Evolutionary conservation across 176 grass and related monocot species (phyloP).

Genomic region (Eleusine coracana): DNA sequence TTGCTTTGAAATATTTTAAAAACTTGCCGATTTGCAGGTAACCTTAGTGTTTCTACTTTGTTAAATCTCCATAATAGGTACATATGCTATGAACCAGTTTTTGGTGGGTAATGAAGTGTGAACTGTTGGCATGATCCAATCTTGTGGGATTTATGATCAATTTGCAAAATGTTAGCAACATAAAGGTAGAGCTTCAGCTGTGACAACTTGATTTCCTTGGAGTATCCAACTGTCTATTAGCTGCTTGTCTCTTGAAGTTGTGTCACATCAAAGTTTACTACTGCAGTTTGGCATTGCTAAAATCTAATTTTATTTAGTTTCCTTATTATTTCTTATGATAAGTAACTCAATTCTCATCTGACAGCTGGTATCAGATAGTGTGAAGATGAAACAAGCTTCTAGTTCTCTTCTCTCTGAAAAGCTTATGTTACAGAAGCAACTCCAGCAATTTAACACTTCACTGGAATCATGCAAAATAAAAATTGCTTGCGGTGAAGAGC

Average conservation of each 20-base stretch:
- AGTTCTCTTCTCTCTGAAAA: constrained; percentile 88
- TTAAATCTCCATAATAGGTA: not conserved
- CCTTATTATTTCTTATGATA: not conserved
- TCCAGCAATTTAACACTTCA: constrained; percentile 72
- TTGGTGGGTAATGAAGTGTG: constrained; percentile 6
- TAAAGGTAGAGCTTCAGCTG: constrained; percentile 6
- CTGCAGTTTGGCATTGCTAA: constrained; percentile 15
- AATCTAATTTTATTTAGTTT: constrained; percentile 1
- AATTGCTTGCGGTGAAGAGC: constrained; percentile 71
- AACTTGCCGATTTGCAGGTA: not conserved
- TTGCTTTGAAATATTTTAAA: not conserved
- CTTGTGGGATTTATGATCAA: not conserved
- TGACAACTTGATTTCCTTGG: not conserved
- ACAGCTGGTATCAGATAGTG: constrained; percentile 95
- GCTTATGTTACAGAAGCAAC: constrained; percentile 78
- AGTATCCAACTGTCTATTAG: not conserved
- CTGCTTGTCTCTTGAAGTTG: constrained; percentile 4
- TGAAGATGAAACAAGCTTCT: constrained; percentile 91
- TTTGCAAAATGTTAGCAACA: not conserved
- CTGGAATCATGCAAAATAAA: constrained; percentile 83
- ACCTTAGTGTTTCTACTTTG: not conserved
- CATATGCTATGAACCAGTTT: not conserved
- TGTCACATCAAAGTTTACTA: not conserved
- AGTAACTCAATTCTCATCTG: constrained; percentile 46
- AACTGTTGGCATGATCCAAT: not conserved